Evolutionary conservation across 164 flowering plant genomes (phyloP).

Genomic region (Tetracentron sinense): DNA sequence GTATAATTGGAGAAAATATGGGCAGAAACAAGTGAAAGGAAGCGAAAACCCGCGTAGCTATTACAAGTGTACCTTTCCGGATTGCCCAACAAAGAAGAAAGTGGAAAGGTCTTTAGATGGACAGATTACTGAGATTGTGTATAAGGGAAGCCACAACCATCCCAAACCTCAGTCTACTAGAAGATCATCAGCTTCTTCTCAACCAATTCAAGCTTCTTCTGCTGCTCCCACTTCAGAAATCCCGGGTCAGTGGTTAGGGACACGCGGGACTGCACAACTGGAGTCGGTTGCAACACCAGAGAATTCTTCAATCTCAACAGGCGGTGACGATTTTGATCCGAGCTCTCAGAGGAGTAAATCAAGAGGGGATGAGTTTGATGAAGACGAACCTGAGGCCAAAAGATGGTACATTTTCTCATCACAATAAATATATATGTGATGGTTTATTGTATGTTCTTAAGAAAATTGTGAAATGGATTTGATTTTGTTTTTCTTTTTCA

Average conservation of each 20-base stretch:
- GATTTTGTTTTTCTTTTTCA: slow-evolving; percentile 14
- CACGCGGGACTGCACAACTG: slow-evolving; percentile 28
- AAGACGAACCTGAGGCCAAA: slow-evolving; percentile 66
- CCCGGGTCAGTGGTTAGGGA: slow-evolving; percentile 27
- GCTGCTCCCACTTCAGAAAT: slow-evolving; percentile 20
- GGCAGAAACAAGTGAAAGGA: no score
- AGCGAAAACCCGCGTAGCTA: no score
- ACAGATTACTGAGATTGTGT: slow-evolving; percentile 69
- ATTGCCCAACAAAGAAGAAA: slow-evolving; percentile 68
- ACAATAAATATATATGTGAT: neutral
- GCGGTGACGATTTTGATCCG: slow-evolving; percentile 63
- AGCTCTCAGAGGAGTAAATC: slow-evolving; percentile 50
- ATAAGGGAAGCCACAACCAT: no score
- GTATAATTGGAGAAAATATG: no score
- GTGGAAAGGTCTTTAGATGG: slow-evolving; percentile 69
- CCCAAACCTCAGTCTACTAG: no score
- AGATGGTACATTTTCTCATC: slow-evolving; percentile 57
- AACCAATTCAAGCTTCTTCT: slow-evolving; percentile 20
- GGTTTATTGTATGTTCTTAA: slow-evolving; percentile 2
- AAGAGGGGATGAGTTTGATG: slow-evolving; percentile 55
- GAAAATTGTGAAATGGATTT: neutral
- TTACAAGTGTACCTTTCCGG: slow-evolving; percentile 68
- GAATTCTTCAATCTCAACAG: slow-evolving; percentile 62
- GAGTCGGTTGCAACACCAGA: slow-evolving; percentile 59
- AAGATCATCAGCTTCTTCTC: slow-evolving; percentile 39